Evolutionary conservation across 2,329 filamentous ascomycete species (phyloP).

Genomic region (Drechslerella coelobrocha): DNA sequence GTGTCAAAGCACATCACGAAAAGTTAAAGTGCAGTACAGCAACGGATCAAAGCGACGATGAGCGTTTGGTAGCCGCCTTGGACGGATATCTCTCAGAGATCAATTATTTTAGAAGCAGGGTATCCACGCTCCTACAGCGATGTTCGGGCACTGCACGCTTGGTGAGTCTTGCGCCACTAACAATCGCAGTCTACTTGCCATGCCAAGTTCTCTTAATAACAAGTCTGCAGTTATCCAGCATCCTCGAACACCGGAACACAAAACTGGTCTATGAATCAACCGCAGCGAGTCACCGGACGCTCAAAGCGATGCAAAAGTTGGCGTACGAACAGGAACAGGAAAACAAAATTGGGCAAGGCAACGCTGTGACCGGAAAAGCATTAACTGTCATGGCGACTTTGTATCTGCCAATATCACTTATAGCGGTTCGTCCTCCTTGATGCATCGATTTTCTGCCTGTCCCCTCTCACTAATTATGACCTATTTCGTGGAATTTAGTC

Average conservation of each 20-base stretch:
- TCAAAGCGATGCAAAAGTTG: neutral
- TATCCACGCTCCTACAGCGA: neutral
- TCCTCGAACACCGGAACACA: neutral
- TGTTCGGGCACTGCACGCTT: neutral
- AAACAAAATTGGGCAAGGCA: neutral
- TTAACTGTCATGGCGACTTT: neutral
- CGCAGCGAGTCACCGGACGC: neutral
- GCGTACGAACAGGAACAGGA: neutral
- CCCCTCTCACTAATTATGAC: neutral
- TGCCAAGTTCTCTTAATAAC: neutral
- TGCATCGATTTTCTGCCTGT: neutral
- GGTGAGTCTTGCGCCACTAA: neutral
- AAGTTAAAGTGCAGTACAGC: neutral
- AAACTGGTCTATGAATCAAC: neutral
- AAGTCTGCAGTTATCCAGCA: neutral
- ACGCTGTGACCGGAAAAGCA: neutral
- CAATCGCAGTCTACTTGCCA: neutral
- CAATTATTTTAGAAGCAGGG: neutral
- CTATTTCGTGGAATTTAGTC: neutral
- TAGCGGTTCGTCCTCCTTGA: slow-evolving; percentile 1
- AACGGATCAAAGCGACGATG: neutral
- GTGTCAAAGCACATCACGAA: neutral
- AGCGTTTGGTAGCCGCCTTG: neutral
- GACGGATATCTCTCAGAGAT: slow-evolving; percentile 3
- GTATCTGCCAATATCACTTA: neutral